Conservation (phyloP, 2,329 filamentous ascomycete genomes). For the Colletotrichum scovillei region DNA sequence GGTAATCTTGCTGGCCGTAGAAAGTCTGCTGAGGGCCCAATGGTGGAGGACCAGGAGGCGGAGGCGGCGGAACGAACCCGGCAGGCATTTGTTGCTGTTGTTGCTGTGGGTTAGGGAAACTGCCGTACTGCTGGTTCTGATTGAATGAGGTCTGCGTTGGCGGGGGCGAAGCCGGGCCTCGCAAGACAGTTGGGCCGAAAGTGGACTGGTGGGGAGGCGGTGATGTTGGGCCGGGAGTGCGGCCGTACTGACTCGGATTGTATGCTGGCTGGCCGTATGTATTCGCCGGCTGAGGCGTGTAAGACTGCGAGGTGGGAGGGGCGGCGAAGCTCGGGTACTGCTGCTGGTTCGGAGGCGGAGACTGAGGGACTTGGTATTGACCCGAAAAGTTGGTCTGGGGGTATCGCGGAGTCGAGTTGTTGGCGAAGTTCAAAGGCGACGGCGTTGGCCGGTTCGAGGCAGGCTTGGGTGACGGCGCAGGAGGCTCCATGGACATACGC, state of each 20-base stretch:
- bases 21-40: conserved; percentile 72
- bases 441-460: conserved; percentile 48
- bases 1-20: conserved; percentile 52
- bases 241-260: conserved; percentile 70
- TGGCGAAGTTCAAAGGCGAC: conserved; percentile 47
- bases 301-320: conserved; percentile 50
- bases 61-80: conserved; percentile 72
- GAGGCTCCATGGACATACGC: conserved; percentile 87
- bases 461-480: conserved; percentile 49
- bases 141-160: conserved; percentile 66
- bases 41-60: conserved; percentile 71
- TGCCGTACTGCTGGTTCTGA: conserved; percentile 45
- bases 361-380: conserved; percentile 70
- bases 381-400: conserved; percentile 64
- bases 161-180: conserved; percentile 63
- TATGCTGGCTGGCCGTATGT: conserved; percentile 64
- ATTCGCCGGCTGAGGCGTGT: conserved; percentile 50
- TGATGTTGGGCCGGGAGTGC: conserved; percentile 67
- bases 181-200: conserved; percentile 54
- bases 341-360: conserved; percentile 63
- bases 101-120: conserved; percentile 44
- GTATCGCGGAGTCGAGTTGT: conserved; percentile 57
- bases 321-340: conserved; percentile 56
- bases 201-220: conserved; percentile 72
- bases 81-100: conserved; percentile 56